phyloP scores from a whole-genome alignment of 2,329 filamentous ascomycete genomes.

The Metarhizium anisopliae region DNA sequence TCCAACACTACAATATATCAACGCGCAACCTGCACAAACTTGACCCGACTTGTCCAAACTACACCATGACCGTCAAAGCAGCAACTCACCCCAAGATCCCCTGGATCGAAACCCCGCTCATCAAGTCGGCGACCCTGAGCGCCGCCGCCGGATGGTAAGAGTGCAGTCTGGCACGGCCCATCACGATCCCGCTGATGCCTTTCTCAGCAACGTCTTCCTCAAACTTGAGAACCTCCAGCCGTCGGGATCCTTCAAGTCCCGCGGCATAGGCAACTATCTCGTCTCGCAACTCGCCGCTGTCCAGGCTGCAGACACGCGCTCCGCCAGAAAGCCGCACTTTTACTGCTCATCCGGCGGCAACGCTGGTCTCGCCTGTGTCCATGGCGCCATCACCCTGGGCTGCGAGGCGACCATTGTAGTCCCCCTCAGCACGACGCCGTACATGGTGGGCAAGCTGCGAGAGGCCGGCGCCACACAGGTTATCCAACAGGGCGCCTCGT shows the following conservation, averaged over 20 bases:
- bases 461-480: constrained; percentile 54
- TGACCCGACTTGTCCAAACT: too few relatives aligned
- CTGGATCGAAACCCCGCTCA: constrained; percentile 61
- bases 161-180: neutral
- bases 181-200: neutral
- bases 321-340: constrained; percentile 43
- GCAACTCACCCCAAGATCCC: constrained; percentile 24
- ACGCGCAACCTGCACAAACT: too few relatives aligned
- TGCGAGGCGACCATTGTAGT: constrained; percentile 64
- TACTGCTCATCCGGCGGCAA: constrained; percentile 70
- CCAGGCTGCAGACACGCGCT: constrained; percentile 2
- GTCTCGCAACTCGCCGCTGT: constrained; percentile 30
- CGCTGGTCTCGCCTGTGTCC: constrained; percentile 71
- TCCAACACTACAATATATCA: too few relatives aligned
- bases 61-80: constrained; percentile 4
- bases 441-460: constrained; percentile 60
- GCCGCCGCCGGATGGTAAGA: constrained; percentile 12
- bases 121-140: constrained; percentile 45
- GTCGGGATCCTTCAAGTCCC: constrained; percentile 76
- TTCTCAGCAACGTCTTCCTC: constrained; percentile 60
- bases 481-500: constrained; percentile 55
- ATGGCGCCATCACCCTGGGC: constrained; percentile 53
- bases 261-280: constrained; percentile 65
- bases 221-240: constrained; percentile 79
- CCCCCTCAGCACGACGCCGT: constrained; percentile 51